phyloP scores from a whole-genome alignment of 192 early-diverging fungal species.

The Coemansia sp. region DNA sequence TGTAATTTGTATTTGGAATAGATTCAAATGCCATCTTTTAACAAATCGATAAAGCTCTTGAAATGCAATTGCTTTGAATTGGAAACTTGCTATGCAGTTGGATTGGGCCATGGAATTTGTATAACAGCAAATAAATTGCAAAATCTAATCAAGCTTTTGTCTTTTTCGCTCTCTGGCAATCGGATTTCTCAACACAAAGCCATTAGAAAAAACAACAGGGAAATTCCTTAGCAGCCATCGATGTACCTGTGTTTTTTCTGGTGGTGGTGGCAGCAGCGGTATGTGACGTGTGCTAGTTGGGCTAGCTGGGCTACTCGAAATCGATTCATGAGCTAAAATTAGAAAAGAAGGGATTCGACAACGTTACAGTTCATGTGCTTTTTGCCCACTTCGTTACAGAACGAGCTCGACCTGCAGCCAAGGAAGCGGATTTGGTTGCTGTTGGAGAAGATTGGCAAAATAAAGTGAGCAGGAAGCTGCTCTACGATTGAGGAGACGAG shows the following conservation, averaged over 20 bases:
- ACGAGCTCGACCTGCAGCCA: background rate
- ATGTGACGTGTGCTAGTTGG: too few species aligned
- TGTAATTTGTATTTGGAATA: too few species aligned
- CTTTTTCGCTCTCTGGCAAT: background rate
- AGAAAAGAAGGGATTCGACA: background rate
- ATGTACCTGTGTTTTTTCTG: too few species aligned
- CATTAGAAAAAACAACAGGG: background rate
- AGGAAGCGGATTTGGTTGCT: background rate
- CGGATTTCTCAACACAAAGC: background rate
- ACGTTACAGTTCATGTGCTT: background rate
- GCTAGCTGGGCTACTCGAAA: background rate
- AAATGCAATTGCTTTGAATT: too few species aligned
- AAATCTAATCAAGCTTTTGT: background rate
- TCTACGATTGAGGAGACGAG: background rate
- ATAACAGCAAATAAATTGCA: too few species aligned
- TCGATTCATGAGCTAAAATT: background rate
- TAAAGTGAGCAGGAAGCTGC: background rate
- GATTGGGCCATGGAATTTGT: too few species aligned
- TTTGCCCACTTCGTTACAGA: background rate
- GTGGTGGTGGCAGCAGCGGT: too few species aligned
- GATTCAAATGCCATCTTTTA: too few species aligned
- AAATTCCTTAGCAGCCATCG: background rate
- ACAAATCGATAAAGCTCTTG: too few species aligned
- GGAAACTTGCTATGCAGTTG: too few species aligned
- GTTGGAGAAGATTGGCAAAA: too few species aligned